Evolutionary conservation across 164 flowering plant genomes (phyloP), one percentile per base, ranked within the genome.

Genomic region (Vitis rupestris): DNA sequence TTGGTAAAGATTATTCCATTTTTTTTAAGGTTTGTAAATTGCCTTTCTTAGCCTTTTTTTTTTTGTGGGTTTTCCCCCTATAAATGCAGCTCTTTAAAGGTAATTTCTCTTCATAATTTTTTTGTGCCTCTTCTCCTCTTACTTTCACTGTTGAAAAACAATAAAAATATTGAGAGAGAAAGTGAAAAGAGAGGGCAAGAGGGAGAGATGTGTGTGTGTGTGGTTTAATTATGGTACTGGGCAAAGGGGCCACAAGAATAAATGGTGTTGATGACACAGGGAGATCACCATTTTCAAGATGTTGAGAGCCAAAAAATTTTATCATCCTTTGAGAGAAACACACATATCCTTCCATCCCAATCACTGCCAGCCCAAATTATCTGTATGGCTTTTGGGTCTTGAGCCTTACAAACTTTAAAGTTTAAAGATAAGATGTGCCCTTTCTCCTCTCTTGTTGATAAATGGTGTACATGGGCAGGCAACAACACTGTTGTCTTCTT

Each of bases 241-340:
- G 54, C 16, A 51, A 72, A 64, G 66, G 78, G 81, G 66, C 81
- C 76, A 75, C 81, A 66, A 50, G 50, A 78, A 66, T 78, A 78
- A 72, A 75, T 78, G 72, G 75, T 51, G 78, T 69, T 65, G 78
- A 72, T 78, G 81, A 75, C 66, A 69, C 63, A 59, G 3, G 56
- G 49, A 71, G 73, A 74, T 78, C 78, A 78, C 78, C 74, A 65
- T 44, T 78, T 50, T 74, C 73, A 71, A 78, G 71, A 61, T 14
- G 13, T 44, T 63, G 37, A 64, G 53, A 58, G 44, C 16, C 52
- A 16, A 66, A 37, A 37, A 72, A 54, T 50, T 64, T 55, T 51
- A 19, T 49, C 27, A 59, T 65, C 53, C 52, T 50, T 54, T 37
- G 50, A 44, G 70, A 50, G 70, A 60, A 31, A 65, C 54, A 71